Evolutionary conservation across 352 stramenopile genomes (phyloP), one percentile per base, ranked within the genome.

Genomic region (Phytophthora boehmeriae): DNA sequence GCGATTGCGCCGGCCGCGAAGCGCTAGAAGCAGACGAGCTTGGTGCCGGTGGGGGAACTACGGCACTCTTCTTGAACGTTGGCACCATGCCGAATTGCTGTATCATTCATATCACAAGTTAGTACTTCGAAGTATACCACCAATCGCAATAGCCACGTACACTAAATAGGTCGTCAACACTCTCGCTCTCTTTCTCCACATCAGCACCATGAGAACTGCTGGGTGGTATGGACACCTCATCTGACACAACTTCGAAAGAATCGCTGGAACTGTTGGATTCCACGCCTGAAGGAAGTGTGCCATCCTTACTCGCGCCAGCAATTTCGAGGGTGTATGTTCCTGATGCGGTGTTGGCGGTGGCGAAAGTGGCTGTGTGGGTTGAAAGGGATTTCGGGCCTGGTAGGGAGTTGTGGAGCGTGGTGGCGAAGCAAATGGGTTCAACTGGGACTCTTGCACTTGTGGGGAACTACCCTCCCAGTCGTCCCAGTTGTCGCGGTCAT

Each of bases 1-100:
- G 28, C n/a, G 17, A 22, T 30, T 20, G 38, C 49, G 30, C 42
- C 23, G 51, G 13, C 59, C 58, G 49, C 9, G 54, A 58, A 36
- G 57, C 53, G 19, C 55, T 63, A 39, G 71, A 47, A 38, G 66
- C 46, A 38, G 65, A 30, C 25, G 25, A 30, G 25, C 25, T 30
- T 30, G 25, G n/a, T 30, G 6, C 25, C 25, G 6, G 25, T 30
- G 3, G 47, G 45, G 34, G 32, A 14, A 69, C 54, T 65, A 77
- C 72, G 35, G 75, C 70, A 54, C 71, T 79, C 43, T 89, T 87
- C 54, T 89, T 88, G 62, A 94, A 90, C 36, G 70, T 89, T 20
- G 83, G 80, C 22, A 92, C 83, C 80, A 94, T 90, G 5, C 81
- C 83, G 55, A 94, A 94, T 90, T 94, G 81, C 85, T 94, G 57